Evolutionary conservation across 257 asterid species (phyloP), one percentile per base, ranked within the genome.

Genomic region (Asclepias syriaca): DNA sequence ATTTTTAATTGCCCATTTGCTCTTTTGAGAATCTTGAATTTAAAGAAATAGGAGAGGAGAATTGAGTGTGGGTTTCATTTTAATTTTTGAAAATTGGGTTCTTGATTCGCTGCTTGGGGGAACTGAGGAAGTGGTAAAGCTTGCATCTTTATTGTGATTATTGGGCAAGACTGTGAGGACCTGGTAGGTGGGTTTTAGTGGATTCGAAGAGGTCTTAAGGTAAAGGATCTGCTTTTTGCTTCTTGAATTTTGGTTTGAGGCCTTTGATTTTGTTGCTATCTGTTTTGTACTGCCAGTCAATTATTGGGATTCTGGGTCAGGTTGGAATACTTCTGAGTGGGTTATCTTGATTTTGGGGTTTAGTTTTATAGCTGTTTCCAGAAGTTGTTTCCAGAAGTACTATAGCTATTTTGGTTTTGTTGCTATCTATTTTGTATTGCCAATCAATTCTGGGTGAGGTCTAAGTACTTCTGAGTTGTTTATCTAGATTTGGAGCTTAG

Each of bases 31-130:
- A 68, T 22, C 6, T 55, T 34, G n/a, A 51, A 68, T 46, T 55
- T 16, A 8, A 16, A 68, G 6, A 19, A 14, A 19, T 10, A 29
- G 16, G 16, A 22, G n/a, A 39, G 18, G 51, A 24, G 11, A 43
- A 43, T 43, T 43, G 10, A 50, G 39, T 8, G 5, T 15, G 43
- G 55, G 72, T 18, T 19, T 59, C 22, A 10, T 46, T 8, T 7
- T 67, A 15, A 5, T 19, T 18, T 72, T 53, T 14, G 11, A 24
- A 14, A 14, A 10, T 22, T 19, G 37, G n/a, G 53, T 37, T 57
- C n/a, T 58, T 40, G 72, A 74, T 43, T 18, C 29, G 18, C 65
- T 59, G 70, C 24, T 73, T 57, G 24, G 69, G 34, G 66, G 77
- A 43, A 50, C 68, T 37, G 1, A 39, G 55, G 55, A 60, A 18